Base-by-base conservation (phyloP, 495 filamentous ascomycete species). In the Haplographium delicatum region DNA sequence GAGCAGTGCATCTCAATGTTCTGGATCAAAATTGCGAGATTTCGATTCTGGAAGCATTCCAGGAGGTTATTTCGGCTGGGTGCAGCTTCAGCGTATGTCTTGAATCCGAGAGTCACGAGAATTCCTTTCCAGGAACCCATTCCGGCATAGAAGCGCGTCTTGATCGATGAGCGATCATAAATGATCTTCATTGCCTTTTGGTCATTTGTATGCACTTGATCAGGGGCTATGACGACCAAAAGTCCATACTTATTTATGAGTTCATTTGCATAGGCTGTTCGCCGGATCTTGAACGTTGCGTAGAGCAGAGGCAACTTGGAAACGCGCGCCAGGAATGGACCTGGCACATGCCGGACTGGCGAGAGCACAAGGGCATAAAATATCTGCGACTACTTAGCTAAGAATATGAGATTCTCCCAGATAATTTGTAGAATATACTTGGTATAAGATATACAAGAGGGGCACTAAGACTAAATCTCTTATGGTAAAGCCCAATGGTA, bases 111-210 rank as follows among this genome's bases (percentile, higher is more conserved):
- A 15, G 37, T 40, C 37, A 40, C 37, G 37, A 15, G 7, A 15
- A 40, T 15, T 40, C 37, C 37, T 40, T 40, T 40, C 37, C 37
- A 40, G 37, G 37, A 8, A 7, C 37, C 37, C 37, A 40, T 40
- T 8, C 37, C 37, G 6, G 7, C 37, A 15, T 40, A 40, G 37
- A 40, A 40, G 16, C 16, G 37, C 7, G 37, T 8, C 37, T 40
- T 40, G 37, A 18, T 40, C 7, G 37, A 40, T 27, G 41, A 25
- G 18, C 41, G 41, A 27, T 44, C 41, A 20, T 44, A 44, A 24
- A 44, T 44, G 10, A 27, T 44, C 41, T 44, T 44, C 41, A 44
- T 44, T 5, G 41, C 41, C 41, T 23, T 25, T 24, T 44, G 18
- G 20, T 44, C 41, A 23, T n/a, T 24, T 5, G 41, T 44, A 20